phyloP scores from a whole-genome alignment of 768 basidiomycete species.

The Solioccasus polychromus region DNA sequence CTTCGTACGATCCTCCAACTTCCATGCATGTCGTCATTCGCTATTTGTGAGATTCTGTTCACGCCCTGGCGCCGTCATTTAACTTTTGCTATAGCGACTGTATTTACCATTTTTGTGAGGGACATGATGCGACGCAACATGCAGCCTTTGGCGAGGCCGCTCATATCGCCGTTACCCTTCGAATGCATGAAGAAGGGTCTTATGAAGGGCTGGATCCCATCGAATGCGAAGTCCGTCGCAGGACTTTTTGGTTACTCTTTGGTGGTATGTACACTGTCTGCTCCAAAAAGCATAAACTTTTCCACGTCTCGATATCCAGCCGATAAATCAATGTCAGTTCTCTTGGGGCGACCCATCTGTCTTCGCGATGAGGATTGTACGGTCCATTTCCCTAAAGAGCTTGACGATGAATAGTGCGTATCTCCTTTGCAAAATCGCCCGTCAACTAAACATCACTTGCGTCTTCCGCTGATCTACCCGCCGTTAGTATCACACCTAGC shows the following conservation, averaged over 20 bases:
- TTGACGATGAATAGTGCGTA: conserved; percentile 87
- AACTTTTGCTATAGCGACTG: conserved; percentile 56
- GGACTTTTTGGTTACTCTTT: conserved; percentile 88
- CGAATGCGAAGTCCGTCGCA: conserved; percentile 82
- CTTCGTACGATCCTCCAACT: conserved; percentile 79
- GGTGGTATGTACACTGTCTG: conserved; percentile 55
- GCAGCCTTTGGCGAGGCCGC: conserved; percentile 86
- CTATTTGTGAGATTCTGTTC: conserved; percentile 64
- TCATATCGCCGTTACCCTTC: conserved; percentile 76
- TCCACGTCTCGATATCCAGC: conserved; percentile 39
- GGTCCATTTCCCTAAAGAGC: conserved; percentile 81
- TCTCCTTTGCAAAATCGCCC: conserved; percentile 21
- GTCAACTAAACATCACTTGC: conserved; percentile 24
- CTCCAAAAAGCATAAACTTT: not conserved
- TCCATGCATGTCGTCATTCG: conserved; percentile 85
- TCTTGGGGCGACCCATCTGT: conserved; percentile 81
- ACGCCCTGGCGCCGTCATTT: conserved; percentile 2
- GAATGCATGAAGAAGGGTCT: conserved; percentile 83
- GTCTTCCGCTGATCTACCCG: conserved; percentile 13
- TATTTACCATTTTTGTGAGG: conserved; percentile 86
- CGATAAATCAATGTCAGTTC: conserved; percentile 87
- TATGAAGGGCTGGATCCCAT: conserved; percentile 83
- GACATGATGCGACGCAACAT: conserved; percentile 83
- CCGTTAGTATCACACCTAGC: conserved; percentile 84
- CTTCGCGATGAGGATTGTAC: conserved; percentile 90